Evolutionary conservation across 164 flowering plant species (phyloP).

Genomic region (Aristolochia fimbriata): DNA sequence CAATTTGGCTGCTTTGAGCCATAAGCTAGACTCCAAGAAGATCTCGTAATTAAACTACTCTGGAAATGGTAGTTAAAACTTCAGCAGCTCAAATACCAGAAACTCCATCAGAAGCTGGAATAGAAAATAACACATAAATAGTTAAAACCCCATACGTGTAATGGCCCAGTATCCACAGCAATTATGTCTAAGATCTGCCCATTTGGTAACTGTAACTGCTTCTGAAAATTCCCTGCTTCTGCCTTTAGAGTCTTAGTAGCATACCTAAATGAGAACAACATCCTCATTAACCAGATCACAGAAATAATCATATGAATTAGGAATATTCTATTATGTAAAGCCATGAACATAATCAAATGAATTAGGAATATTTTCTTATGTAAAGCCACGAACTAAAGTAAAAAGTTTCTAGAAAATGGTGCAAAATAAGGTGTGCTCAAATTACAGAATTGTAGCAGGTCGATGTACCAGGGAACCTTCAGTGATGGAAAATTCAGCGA

Average conservation of each 20-base stretch:
- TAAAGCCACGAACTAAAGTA: no score
- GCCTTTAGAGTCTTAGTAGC: slow-evolving; percentile 25
- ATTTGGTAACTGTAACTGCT: slow-evolving; percentile 26
- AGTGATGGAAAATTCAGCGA: slow-evolving; percentile 24
- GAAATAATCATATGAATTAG: background rate
- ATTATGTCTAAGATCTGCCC: slow-evolving; percentile 35
- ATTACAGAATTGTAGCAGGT: slow-evolving; percentile 2
- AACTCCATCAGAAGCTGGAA: no score
- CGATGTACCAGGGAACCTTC: slow-evolving; percentile 50
- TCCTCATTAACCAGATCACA: no score
- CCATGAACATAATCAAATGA: no score
- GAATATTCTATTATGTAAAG: no score
- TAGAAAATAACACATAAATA: background rate
- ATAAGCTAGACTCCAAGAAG: no score
- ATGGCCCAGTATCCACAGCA: slow-evolving; percentile 26
- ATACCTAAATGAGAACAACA: slow-evolving; percentile 35
- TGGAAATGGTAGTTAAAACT: no score
- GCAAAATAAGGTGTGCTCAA: background rate
- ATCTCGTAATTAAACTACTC: no score
- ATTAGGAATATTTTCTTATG: no score
- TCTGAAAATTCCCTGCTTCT: slow-evolving; percentile 21
- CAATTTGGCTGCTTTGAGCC: no score
- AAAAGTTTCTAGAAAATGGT: background rate
- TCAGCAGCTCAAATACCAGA: no score
- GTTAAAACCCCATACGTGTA: slow-evolving; percentile 23